Conservation (phyloP, 805 yeast species). For the Pachysolen tannophilus region DNA sequence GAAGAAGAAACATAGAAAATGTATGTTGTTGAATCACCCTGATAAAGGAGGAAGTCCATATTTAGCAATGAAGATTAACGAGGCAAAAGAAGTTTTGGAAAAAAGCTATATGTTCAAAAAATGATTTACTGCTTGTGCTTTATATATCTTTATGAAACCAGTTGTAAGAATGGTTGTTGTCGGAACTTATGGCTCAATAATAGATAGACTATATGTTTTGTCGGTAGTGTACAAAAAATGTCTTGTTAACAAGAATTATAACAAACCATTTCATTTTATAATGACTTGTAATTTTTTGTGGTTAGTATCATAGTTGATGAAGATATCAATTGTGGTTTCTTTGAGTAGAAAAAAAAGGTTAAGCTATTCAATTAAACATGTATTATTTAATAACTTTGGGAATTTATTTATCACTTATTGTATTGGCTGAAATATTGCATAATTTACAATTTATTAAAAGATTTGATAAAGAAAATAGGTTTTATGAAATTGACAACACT, state of each 20-base stretch:
- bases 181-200: neutral
- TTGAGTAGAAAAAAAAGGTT: no score
- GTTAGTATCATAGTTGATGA: no score
- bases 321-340: no score
- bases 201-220: neutral
- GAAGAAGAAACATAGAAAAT: constrained; percentile 62
- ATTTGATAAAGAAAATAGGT: no score
- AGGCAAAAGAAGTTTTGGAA: constrained; percentile 76
- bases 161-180: neutral
- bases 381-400: no score
- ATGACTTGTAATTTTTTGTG: no score
- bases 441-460: no score
- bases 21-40: constrained; percentile 82
- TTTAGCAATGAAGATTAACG: constrained; percentile 77
- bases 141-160: neutral
- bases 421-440: no score
- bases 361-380: no score
- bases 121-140: constrained; percentile 1
- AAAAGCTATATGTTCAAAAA: constrained; percentile 39
- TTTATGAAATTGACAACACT: no score
- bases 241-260: neutral
- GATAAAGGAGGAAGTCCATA: constrained; percentile 84
- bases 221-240: neutral
- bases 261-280: no score
- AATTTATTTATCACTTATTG: no score